phyloP scores from a whole-genome alignment of 495 filamentous ascomycete genomes.

The Aspergillus homomorphus region DNA sequence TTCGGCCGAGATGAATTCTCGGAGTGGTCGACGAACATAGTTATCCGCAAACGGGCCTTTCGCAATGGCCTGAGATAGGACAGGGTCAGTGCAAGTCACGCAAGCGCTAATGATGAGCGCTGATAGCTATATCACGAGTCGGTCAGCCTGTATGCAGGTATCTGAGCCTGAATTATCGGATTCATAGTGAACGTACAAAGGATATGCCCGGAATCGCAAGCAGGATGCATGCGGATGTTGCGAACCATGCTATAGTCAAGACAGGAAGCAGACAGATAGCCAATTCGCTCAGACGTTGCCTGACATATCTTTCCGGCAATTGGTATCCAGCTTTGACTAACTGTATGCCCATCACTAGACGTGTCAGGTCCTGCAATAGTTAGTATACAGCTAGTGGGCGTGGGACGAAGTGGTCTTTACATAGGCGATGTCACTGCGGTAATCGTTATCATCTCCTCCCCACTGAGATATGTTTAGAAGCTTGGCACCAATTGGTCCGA shows the following conservation, averaged over 20 bases:
- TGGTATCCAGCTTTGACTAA: slow-evolving; percentile 39
- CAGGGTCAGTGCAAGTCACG: slow-evolving; percentile 60
- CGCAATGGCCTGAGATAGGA: slow-evolving; percentile 58
- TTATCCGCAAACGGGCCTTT: slow-evolving; percentile 62
- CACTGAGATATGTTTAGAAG: slow-evolving; percentile 46
- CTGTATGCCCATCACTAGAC: slow-evolving; percentile 55
- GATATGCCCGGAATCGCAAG: slow-evolving; percentile 33
- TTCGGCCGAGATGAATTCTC: slow-evolving; percentile 62
- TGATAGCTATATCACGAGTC: slow-evolving; percentile 37
- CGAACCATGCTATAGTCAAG: slow-evolving; percentile 38
- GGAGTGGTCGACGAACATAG: slow-evolving; percentile 52
- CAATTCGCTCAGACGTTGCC: slow-evolving; percentile 25
- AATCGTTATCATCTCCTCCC: slow-evolving; percentile 34
- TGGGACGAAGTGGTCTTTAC: slow-evolving; percentile 12
- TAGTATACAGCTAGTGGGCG: not conserved
- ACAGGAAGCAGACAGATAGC: slow-evolving; percentile 39
- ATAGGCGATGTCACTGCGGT: slow-evolving; percentile 46
- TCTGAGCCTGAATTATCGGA: not conserved
- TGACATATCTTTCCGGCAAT: slow-evolving; percentile 34
- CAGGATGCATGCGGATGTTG: slow-evolving; percentile 36
- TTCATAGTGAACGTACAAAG: slow-evolving; percentile 24
- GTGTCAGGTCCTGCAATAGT: slow-evolving; percentile 36
- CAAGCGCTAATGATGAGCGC: slow-evolving; percentile 59
- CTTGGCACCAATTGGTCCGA: slow-evolving; percentile 49
- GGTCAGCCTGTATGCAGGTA: slow-evolving; percentile 7